Conservation (phyloP, 345 rosid genomes). For the Lepidium didymum region DNA sequence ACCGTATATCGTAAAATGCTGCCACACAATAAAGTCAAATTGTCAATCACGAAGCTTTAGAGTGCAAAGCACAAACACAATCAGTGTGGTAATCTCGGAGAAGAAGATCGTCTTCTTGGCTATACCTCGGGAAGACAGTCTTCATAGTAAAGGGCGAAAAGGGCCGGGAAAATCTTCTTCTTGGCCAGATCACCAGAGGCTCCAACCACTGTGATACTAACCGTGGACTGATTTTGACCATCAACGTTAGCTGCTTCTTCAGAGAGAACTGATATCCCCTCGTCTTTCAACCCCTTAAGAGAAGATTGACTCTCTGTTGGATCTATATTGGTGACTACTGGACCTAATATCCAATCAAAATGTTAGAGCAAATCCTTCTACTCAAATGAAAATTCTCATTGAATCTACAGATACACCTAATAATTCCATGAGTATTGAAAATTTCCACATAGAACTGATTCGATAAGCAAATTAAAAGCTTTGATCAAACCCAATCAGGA, state of each 20-base stretch:
- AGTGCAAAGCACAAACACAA: not conserved
- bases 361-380: not conserved
- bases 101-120: not conserved
- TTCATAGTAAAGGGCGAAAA: slow-evolving; percentile 95
- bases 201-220: slow-evolving; percentile 90
- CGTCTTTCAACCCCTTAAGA: slow-evolving; percentile 41
- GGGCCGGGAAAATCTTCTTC: slow-evolving; percentile 99
- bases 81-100: not conserved
- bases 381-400: not conserved
- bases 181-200: slow-evolving; percentile 99
- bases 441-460: not conserved
- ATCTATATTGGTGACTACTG: slow-evolving; percentile 41
- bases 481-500: not conserved
- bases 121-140: slow-evolving; percentile 86
- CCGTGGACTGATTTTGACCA: slow-evolving; percentile 51
- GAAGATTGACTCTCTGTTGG: slow-evolving; percentile 37
- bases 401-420: not conserved
- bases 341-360: slow-evolving; percentile 36
- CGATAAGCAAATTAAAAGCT: not conserved
- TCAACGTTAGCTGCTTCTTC: slow-evolving; percentile 39
- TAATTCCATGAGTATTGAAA: not conserved
- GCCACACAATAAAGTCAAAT: slow-evolving; percentile 25
- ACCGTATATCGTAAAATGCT: slow-evolving; percentile 90
- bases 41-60: not conserved
- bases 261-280: slow-evolving; percentile 34